Evolutionary conservation across 2,329 filamentous ascomycete species (phyloP), one percentile per base, ranked within the genome.

Genomic region (Sarocladiaceae sp.): DNA sequence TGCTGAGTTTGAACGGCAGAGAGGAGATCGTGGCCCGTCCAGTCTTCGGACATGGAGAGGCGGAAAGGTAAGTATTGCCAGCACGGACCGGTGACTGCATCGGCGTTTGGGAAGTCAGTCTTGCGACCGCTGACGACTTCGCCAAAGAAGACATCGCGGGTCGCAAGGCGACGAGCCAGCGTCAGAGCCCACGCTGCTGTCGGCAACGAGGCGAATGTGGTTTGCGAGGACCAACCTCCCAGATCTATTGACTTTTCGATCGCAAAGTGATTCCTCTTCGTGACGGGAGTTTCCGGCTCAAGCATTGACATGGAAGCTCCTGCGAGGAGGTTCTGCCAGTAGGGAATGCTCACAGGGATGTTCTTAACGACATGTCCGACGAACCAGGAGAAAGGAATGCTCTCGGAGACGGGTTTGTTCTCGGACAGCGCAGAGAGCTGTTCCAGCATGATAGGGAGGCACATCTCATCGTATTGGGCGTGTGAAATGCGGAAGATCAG

Each of bases 401-500:
- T 66, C 5, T 63, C 57, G 3, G 60, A 59, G 0, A 64, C 61
- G 0, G 64, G 56, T 36, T 58, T 56, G 51, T 54, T 55, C 39
- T 63, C 53, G 54, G 68, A 68, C 5, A 84, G 69, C 0, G 74
- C 72, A 3, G 78, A 79, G 36, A 87, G 76, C 59, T 86, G 81
- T 17, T 73, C 73, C 53, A 87, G 75, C 18, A 87, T 74, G n/a
- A 75, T 69, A 0, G 82, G 79, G 8, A 87, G 73, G 57, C 80
- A 87, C 20, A 87, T 82, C 56, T 84, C 84, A 57, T 88, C 84
- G 60, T 87, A 87, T 58, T 87, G 84, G 1, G 84, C 80, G 63
- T 88, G 84, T 0, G 83, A 87, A 52, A 88, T 77, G 52, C 84
- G 78, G 62, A 86, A 75, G 54, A 79, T 68, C 13, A 87, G 76